Percentiles rank a stretch among this genome's conserved stretches.
These are phyloP conservation scores for Cucurbita argyrosperma DNA, from an alignment of 306 rosid species.

Conservation along the genomic window DNA sequence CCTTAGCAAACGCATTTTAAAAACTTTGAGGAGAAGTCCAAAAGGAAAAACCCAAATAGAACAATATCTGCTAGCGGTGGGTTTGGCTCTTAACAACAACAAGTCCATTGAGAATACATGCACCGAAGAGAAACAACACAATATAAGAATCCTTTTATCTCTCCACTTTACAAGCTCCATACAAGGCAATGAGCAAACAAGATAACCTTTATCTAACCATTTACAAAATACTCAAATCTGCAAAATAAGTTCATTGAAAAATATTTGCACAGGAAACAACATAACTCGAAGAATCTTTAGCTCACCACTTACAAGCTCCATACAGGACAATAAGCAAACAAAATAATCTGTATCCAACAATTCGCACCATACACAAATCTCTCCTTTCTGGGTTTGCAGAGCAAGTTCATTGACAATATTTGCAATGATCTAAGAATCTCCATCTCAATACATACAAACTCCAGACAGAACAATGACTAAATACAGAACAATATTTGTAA, in stretches of 20 bases:
- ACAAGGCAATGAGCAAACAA: not conserved
- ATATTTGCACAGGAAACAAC: not conserved
- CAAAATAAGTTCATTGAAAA: too few species aligned
- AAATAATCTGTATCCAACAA: not conserved
- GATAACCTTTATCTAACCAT: not conserved
- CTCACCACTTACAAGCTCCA: not conserved
- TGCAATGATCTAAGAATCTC: not conserved
- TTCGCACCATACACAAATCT: not conserved
- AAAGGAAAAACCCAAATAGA: too few species aligned
- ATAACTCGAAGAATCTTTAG: not conserved
- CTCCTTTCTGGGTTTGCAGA: too few species aligned
- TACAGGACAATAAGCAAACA: not conserved
- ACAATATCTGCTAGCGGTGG: too few species aligned
- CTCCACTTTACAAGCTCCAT: not conserved
- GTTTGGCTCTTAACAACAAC: not conserved
- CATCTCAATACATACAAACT: too few species aligned
- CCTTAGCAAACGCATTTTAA: too few species aligned
- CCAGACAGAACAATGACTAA: not conserved
- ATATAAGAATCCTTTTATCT: not conserved
- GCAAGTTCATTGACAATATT: too few species aligned
- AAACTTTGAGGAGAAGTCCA: too few species aligned
- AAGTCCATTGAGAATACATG: not conserved
- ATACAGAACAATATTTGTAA: too few species aligned
- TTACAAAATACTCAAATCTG: too few species aligned
- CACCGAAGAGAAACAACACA: not conserved